A percentile compares a stretch with the other conserved stretches of the same genome.
These are phyloP conservation scores for Penicillium paneum DNA, from an alignment of 2,329 filamentous ascomycete species.

Conservation along the genomic window DNA sequence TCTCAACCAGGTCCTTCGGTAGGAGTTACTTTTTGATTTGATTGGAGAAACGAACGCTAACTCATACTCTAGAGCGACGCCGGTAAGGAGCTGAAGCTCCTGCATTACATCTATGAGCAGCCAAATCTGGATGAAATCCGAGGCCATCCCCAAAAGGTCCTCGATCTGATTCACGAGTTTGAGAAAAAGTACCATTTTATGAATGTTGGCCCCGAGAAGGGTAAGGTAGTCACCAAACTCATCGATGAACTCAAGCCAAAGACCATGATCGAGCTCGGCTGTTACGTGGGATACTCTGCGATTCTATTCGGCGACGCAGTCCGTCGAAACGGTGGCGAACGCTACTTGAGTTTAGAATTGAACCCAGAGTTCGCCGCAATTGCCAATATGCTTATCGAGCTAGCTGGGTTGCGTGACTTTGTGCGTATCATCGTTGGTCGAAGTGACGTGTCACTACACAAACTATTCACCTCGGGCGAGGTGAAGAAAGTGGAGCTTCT, in stretches of 20 bases:
- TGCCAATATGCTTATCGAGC: slow-evolving; percentile 64
- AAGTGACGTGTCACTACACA: slow-evolving; percentile 62
- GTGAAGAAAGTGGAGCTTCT: slow-evolving; percentile 60
- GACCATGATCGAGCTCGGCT: slow-evolving; percentile 73
- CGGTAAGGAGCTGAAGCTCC: slow-evolving; percentile 69
- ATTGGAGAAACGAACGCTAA: neutral
- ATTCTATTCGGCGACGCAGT: slow-evolving; percentile 70
- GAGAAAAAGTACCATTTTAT: slow-evolving; percentile 68
- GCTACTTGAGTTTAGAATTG: slow-evolving; percentile 69
- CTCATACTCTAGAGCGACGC: slow-evolving; percentile 50
- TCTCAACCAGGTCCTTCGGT: neutral
- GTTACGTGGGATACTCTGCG: slow-evolving; percentile 78
- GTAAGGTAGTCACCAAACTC: slow-evolving; percentile 64
- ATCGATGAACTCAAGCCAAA: slow-evolving; percentile 65
- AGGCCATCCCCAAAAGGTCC: slow-evolving; percentile 61
- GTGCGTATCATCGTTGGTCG: slow-evolving; percentile 69
- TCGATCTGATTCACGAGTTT: slow-evolving; percentile 69
- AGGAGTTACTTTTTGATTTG: neutral
- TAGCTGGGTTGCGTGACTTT: slow-evolving; percentile 68
- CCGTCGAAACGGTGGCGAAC: slow-evolving; percentile 59
- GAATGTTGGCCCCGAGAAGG: slow-evolving; percentile 76
- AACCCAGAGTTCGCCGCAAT: slow-evolving; percentile 72
- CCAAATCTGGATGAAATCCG: slow-evolving; percentile 62
- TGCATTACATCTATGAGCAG: slow-evolving; percentile 65
- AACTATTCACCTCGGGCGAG: slow-evolving; percentile 53